phyloP scores from a whole-genome alignment of 2,329 filamentous ascomycete species.

The Hymenoscyphus occultus region DNA sequence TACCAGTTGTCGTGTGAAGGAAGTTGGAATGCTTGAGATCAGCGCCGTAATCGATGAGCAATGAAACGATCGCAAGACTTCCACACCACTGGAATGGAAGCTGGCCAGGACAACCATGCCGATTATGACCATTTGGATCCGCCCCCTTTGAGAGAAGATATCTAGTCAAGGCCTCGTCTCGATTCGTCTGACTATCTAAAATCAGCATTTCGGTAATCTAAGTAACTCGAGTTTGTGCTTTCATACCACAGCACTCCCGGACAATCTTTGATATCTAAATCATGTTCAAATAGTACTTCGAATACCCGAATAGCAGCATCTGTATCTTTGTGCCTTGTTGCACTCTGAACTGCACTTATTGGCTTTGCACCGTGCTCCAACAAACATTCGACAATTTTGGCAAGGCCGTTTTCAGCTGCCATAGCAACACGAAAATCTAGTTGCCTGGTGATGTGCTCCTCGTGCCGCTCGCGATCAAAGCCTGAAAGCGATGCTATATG shows the following conservation, averaged over 20 bases:
- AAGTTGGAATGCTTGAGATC: constrained; percentile 7
- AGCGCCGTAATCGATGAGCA: constrained; percentile 8
- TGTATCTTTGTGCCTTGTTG: not conserved
- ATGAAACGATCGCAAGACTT: not conserved
- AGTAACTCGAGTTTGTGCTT: not conserved
- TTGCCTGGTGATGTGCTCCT: not conserved
- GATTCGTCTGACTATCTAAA: not conserved
- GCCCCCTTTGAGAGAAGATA: constrained; percentile 9
- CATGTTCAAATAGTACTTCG: constrained; percentile 6
- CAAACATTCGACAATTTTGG: constrained; percentile 1
- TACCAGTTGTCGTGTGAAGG: not conserved
- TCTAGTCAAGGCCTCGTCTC: not conserved
- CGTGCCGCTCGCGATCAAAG: not conserved
- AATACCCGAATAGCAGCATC: not conserved
- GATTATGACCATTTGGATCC: constrained; percentile 4
- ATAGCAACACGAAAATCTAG: not conserved
- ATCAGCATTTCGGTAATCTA: not conserved
- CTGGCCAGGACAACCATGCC: not conserved
- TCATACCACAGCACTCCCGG: not conserved
- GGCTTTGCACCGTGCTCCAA: not conserved
- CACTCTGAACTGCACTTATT: not conserved
- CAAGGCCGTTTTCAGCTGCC: not conserved
- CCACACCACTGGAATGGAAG: not conserved
- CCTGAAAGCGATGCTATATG: constrained; percentile 4
- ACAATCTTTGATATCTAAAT: constrained; percentile 4